Conservation (phyloP, 2,329 filamentous ascomycete genomes). For the Aspergillus ibericus region DNA sequence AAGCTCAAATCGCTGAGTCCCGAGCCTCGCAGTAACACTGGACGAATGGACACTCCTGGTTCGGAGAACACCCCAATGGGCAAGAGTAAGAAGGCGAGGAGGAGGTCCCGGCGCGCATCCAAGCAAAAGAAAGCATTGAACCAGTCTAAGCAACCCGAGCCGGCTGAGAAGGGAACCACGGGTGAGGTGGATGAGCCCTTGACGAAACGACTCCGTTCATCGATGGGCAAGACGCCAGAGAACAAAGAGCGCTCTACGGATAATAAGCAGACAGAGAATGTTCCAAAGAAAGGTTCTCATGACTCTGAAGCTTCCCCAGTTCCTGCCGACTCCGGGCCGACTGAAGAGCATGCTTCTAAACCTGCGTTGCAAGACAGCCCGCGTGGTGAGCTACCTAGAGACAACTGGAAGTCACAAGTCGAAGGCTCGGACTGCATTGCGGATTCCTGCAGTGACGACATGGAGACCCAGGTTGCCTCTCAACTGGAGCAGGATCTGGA, state of each 20-base stretch:
- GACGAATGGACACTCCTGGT: background rate
- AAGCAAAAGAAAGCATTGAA: conserved; percentile 5
- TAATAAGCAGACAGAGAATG: conserved; percentile 1
- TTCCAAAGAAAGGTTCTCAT: conserved; percentile 2
- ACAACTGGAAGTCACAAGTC: background rate
- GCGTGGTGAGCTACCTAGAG: background rate
- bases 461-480: conserved; percentile 47
- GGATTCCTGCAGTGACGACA: conserved; percentile 42
- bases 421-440: conserved; percentile 23
- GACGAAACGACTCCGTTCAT: conserved; percentile 26
- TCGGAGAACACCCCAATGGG: background rate
- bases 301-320: background rate
- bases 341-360: background rate
- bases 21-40: conserved; percentile 15
- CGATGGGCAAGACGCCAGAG: conserved; percentile 18
- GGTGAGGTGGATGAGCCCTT: background rate
- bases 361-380: background rate
- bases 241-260: background rate
- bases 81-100: conserved; percentile 17
- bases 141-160: background rate
- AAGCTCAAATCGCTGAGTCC: conserved; percentile 25
- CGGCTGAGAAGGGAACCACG: background rate
- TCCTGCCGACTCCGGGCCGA: background rate
- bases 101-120: conserved; percentile 14
- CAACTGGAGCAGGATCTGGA: conserved; percentile 48